Conservation (phyloP, 768 basidiomycete genomes). For the Phallus indusiatus region DNA sequence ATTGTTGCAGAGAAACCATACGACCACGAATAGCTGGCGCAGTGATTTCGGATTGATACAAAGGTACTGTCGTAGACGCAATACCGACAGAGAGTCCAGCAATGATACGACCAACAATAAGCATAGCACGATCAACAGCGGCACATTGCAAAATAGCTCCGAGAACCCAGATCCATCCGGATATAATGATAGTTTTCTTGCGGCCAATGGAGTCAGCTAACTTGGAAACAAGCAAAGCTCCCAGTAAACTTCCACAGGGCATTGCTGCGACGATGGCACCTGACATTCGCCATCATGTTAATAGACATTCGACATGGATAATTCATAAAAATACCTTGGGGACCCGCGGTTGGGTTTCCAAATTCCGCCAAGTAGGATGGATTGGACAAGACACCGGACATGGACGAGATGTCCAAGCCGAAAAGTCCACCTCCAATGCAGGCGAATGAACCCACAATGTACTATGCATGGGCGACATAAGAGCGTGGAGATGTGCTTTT, state of each 20-base stretch:
- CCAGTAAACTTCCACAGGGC: constrained; percentile 66
- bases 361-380: constrained; percentile 6
- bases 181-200: constrained; percentile 54
- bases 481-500: neutral
- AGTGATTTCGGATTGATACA: constrained; percentile 72
- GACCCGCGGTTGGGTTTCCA: constrained; percentile 3
- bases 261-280: constrained; percentile 72
- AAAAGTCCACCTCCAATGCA: constrained; percentile 76
- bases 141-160: constrained; percentile 68
- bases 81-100: constrained; percentile 61
- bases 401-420: constrained; percentile 75
- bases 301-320: neutral
- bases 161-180: constrained; percentile 63
- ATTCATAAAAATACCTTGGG: neutral
- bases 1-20: constrained; percentile 70
- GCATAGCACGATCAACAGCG: constrained; percentile 62
- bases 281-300: constrained; percentile 5
- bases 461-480: constrained; percentile 31
- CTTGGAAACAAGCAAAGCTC: constrained; percentile 51
- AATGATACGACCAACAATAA: constrained; percentile 60
- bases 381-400: constrained; percentile 54
- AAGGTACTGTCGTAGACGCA: constrained; percentile 55
- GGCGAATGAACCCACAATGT: constrained; percentile 71
- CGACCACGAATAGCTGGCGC: constrained; percentile 64
- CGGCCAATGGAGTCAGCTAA: constrained; percentile 60